A percentile compares a stretch with the other conserved stretches of the same genome.
Conservation (phyloP, 2,329 filamentous ascomycete species). For the Cladosporium austrohemisphaericum region DNA sequence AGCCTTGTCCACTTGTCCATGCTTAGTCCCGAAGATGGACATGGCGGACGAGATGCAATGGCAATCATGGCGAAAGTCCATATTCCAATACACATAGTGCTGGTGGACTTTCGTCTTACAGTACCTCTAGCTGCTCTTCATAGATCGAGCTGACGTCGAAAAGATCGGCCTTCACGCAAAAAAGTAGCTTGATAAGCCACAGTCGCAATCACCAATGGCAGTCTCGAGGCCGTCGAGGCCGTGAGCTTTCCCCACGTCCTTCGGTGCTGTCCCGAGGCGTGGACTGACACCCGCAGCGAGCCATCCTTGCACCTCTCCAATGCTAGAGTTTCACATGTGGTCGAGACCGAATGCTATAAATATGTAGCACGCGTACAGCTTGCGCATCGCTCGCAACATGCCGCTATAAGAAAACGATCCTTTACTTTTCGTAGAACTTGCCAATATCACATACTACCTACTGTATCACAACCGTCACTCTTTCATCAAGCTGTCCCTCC, state of each 20-base stretch:
- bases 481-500: background rate
- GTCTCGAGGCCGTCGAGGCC: no score
- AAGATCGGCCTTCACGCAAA: no score
- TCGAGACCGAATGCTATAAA: slow-evolving; percentile 13
- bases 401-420: background rate
- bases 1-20: no score
- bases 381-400: background rate
- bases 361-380: slow-evolving; percentile 12
- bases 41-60: no score
- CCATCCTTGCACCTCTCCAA: background rate
- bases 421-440: background rate
- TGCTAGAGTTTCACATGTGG: slow-evolving; percentile 1
- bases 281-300: background rate
- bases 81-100: no score
- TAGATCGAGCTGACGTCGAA: no score
- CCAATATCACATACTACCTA: background rate
- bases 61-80: no score
- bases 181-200: background rate
- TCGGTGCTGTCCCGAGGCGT: background rate
- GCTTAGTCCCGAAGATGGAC: no score
- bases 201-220: background rate
- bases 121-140: no score
- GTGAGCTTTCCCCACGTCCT: slow-evolving; percentile 1
- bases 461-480: background rate
- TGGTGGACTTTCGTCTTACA: no score